Evolutionary conservation across 108 stramenopile genomes (phyloP).

Genomic region (Stephanodiscus triporus): DNA sequence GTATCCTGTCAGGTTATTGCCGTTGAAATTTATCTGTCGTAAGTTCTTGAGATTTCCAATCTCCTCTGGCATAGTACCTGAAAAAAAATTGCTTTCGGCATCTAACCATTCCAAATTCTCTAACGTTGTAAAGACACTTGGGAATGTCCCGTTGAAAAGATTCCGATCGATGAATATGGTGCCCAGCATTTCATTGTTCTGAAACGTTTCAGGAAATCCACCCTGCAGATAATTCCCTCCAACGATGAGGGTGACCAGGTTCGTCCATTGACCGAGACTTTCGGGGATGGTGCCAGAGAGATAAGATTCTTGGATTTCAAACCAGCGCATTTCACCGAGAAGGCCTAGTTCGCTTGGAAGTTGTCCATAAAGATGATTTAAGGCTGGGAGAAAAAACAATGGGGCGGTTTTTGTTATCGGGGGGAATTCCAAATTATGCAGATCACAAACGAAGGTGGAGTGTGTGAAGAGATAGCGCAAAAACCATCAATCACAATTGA

Average conservation of each 20-base stretch:
- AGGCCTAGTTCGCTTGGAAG: conserved; percentile 36
- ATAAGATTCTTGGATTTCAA: conserved; percentile 33
- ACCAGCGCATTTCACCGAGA: conserved; percentile 37
- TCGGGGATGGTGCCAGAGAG: conserved; percentile 28
- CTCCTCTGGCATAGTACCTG: conserved; percentile 25
- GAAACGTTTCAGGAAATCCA: conserved; percentile 26
- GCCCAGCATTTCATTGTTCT: conserved; percentile 35
- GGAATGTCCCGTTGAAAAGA: conserved; percentile 41
- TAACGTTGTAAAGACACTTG: conserved; percentile 35
- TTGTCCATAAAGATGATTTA: conserved; percentile 35
- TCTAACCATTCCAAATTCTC: conserved; percentile 51
- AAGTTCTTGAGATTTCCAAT: conserved; percentile 35
- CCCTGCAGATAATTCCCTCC: conserved; percentile 25
- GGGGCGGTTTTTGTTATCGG: no score
- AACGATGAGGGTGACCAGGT: conserved; percentile 29
- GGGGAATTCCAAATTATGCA: no score
- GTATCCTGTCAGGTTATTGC: conserved; percentile 37
- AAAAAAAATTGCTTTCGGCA: conserved; percentile 33
- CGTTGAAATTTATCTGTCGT: conserved; percentile 35
- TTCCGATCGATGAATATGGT: conserved; percentile 41
- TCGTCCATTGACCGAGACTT: conserved; percentile 35
- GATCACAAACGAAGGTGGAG: background rate
- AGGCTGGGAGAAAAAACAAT: background rate
- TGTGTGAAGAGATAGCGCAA: background rate
- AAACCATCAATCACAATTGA: background rate